Conservation (phyloP, 805 yeast species). For the Metschnikowia arizonensis region DNA sequence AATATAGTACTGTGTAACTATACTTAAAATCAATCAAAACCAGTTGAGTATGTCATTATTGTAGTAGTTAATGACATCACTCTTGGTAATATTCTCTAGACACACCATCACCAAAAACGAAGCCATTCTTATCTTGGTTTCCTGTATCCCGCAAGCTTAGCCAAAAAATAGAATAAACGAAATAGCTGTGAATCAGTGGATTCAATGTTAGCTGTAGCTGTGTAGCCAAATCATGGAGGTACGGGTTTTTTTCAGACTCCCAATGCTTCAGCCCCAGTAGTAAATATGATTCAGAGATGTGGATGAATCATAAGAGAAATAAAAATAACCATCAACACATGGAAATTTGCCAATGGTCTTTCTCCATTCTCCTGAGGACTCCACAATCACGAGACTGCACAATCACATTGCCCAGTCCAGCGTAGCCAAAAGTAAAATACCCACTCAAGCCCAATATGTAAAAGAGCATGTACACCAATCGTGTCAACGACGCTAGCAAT, state of each 20-base stretch:
- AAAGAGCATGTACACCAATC: constrained; percentile 53
- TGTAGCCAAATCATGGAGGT: constrained; percentile 47
- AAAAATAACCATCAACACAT: constrained; percentile 72
- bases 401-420: constrained; percentile 69
- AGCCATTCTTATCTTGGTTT: constrained; percentile 34
- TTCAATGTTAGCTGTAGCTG: constrained; percentile 53
- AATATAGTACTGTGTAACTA: too few relatives aligned
- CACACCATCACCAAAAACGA: constrained; percentile 46
- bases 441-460: constrained; percentile 75
- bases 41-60: too few relatives aligned
- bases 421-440: constrained; percentile 70
- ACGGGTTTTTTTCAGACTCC: too few relatives aligned
- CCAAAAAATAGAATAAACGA: constrained; percentile 73
- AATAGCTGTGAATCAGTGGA: constrained; percentile 80
- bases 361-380: constrained; percentile 55
- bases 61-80: too few relatives aligned
- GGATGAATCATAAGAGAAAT: constrained; percentile 91
- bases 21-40: too few relatives aligned
- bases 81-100: too few relatives aligned
- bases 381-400: too few relatives aligned
- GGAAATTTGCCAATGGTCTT: constrained; percentile 78
- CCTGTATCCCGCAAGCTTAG: constrained; percentile 45
- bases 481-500: constrained; percentile 43
- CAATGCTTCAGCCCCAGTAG: constrained; percentile 44
- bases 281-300: constrained; percentile 69